Evolutionary conservation across 1,284 basidiomycete genomes (phyloP).

Genomic region (Heliocybe sulcata): DNA sequence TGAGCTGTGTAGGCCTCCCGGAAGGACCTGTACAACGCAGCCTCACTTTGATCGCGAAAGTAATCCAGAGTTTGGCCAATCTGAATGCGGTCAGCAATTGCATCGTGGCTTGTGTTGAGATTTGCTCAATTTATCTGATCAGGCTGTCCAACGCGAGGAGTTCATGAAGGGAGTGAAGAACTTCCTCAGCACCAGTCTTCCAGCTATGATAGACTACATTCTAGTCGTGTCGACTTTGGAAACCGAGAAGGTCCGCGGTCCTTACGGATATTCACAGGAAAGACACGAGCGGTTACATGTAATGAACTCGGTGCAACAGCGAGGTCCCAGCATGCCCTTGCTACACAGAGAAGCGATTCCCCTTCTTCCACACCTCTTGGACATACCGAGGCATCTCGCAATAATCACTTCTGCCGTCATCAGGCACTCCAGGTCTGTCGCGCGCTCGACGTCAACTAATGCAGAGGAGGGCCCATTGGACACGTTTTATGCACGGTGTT

Average conservation of each 20-base stretch:
- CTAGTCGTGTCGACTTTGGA: slow-evolving; percentile 55
- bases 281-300: slow-evolving; percentile 46
- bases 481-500: slow-evolving; percentile 34
- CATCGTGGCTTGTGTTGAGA: background rate
- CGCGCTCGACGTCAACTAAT: slow-evolving; percentile 15
- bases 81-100: slow-evolving; percentile 51
- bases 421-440: slow-evolving; percentile 31
- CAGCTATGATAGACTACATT: slow-evolving; percentile 72
- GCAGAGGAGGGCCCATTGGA: slow-evolving; percentile 25
- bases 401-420: slow-evolving; percentile 67
- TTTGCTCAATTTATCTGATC: slow-evolving; percentile 3
- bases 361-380: slow-evolving; percentile 58
- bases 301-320: slow-evolving; percentile 46
- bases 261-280: slow-evolving; percentile 24
- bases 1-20: slow-evolving; percentile 47
- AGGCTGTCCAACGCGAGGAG: slow-evolving; percentile 64
- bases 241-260: slow-evolving; percentile 22
- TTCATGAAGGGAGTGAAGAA: slow-evolving; percentile 66
- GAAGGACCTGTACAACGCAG: slow-evolving; percentile 60
- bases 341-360: slow-evolving; percentile 66
- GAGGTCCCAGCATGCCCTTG: slow-evolving; percentile 41
- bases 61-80: slow-evolving; percentile 75
- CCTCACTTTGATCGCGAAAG: slow-evolving; percentile 72
- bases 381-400: slow-evolving; percentile 67
- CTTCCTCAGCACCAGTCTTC: slow-evolving; percentile 51